Conservation (phyloP, 352 stramenopile species). For the Phytophthora sp. region DNA sequence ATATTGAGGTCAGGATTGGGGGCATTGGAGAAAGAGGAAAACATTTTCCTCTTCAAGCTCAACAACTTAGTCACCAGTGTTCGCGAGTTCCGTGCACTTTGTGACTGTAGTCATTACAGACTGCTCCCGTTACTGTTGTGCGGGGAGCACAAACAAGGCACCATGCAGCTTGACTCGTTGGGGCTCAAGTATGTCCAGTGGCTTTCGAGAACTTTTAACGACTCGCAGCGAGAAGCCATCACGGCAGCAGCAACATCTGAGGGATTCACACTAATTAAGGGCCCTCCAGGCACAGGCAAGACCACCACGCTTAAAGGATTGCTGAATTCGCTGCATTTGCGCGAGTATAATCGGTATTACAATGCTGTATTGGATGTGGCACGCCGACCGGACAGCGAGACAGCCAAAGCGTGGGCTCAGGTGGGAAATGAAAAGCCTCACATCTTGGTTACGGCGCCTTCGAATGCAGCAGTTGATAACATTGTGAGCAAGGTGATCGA, state of each 20-base stretch:
- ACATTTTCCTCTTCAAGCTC: conserved; percentile 82
- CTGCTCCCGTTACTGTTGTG: conserved; percentile 82
- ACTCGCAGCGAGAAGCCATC: conserved; percentile 92
- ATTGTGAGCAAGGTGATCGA: conserved; percentile 97
- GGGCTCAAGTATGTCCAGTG: conserved; percentile 83
- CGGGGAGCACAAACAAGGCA: conserved; percentile 65
- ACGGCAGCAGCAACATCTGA: conserved; percentile 83
- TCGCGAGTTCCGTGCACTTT: conserved; percentile 86
- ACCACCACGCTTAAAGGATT: conserved; percentile 93
- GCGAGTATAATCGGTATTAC: conserved; percentile 94
- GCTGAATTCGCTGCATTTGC: conserved; percentile 92
- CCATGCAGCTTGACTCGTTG: conserved; percentile 84
- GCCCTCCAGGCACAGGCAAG: conserved; percentile 90
- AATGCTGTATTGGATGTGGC: conserved; percentile 88
- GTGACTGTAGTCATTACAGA: conserved; percentile 78
- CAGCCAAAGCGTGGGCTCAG: conserved; percentile 77
- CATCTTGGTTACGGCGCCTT: conserved; percentile 93
- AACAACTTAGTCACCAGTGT: conserved; percentile 91
- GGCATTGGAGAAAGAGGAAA: conserved; percentile 51
- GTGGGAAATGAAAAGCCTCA: conserved; percentile 93
- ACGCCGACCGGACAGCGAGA: conserved; percentile 78
- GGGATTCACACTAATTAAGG: conserved; percentile 94
- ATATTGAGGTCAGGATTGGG: conserved; percentile 63
- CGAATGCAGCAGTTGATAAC: conserved; percentile 96
- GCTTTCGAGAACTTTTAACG: conserved; percentile 85